Percentiles rank a stretch among this genome's conserved stretches.
These are phyloP conservation scores for Craterostigma plantagineum DNA, from an alignment of 257 asterid genomes.

Conservation along the genomic window DNA sequence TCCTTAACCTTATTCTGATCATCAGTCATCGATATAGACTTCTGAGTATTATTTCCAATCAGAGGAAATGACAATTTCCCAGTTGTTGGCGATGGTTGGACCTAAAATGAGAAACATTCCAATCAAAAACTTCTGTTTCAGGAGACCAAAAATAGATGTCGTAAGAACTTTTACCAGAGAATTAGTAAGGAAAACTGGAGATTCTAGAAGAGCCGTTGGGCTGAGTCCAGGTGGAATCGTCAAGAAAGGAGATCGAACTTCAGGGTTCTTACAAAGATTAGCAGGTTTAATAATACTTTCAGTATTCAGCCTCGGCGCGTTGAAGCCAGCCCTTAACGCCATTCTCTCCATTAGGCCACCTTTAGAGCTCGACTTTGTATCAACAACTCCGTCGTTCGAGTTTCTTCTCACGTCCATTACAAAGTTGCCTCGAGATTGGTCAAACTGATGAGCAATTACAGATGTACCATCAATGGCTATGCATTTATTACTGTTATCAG, in stretches of 20 bases:
- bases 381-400: too few relatives aligned
- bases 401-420: too few relatives aligned
- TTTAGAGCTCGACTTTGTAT: slow-evolving; percentile 9
- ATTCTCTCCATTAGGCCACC: slow-evolving; percentile 68
- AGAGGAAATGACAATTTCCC: slow-evolving; percentile 35
- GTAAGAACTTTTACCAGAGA: slow-evolving; percentile 23
- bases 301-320: slow-evolving; percentile 59
- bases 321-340: slow-evolving; percentile 68
- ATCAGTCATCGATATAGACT: slow-evolving; percentile 10
- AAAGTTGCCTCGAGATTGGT: slow-evolving; percentile 12
- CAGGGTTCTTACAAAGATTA: slow-evolving; percentile 21
- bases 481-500: slow-evolving; percentile 11
- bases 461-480: slow-evolving; percentile 10
- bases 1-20: slow-evolving; percentile 28
- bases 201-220: slow-evolving; percentile 55
- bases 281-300: slow-evolving; percentile 32
- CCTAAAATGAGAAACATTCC: slow-evolving; percentile 10
- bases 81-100: slow-evolving; percentile 51
- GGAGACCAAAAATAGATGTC: not conserved
- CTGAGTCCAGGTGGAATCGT: slow-evolving; percentile 69
- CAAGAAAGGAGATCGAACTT: slow-evolving; percentile 35
- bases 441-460: slow-evolving; percentile 9
- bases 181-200: slow-evolving; percentile 54
- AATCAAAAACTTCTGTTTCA: slow-evolving; percentile 1
- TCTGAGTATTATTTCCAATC: slow-evolving; percentile 7